Evolutionary conservation across 1,284 basidiomycete species (phyloP).

Genomic region (Bjerkandera adusta): DNA sequence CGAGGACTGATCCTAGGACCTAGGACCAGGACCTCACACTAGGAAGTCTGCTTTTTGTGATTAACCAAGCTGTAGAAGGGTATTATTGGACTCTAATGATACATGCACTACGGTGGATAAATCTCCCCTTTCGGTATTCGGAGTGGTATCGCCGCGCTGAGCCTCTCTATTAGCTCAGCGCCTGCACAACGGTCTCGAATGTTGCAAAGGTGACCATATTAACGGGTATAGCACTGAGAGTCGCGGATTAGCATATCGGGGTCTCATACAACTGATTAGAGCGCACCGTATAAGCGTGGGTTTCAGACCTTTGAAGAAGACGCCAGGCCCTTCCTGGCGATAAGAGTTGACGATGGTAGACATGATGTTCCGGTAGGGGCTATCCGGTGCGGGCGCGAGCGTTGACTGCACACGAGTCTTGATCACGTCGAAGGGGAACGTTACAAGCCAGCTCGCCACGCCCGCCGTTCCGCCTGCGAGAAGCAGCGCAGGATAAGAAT

Average conservation of each 20-base stretch:
- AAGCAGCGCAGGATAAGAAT: constrained; percentile 62
- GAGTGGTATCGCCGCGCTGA: not conserved
- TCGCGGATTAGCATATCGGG: not conserved
- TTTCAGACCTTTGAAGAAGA: constrained; percentile 74
- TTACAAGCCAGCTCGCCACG: constrained; percentile 65
- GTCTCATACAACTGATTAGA: not conserved
- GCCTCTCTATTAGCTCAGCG: constrained; percentile 29
- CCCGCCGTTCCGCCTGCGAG: constrained; percentile 81
- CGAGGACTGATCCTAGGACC: too few species aligned
- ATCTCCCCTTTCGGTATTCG: not conserved
- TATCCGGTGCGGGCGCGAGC: constrained; percentile 52
- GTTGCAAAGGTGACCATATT: constrained; percentile 57
- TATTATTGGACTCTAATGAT: not conserved
- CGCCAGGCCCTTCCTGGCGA: constrained; percentile 57
- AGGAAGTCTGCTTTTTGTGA: not conserved
- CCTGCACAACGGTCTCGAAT: constrained; percentile 45
- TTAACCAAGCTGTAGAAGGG: not conserved
- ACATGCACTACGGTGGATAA: not conserved
- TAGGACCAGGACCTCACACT: too few species aligned
- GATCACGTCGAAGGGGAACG: constrained; percentile 84
- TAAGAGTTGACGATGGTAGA: constrained; percentile 64
- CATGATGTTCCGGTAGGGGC: constrained; percentile 53
- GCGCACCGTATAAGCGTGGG: constrained; percentile 79
- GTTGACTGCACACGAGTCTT: constrained; percentile 81
- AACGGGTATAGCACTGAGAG: constrained; percentile 45